Conservation (phyloP, 1,284 basidiomycete species). For the Melampsora americana region DNA sequence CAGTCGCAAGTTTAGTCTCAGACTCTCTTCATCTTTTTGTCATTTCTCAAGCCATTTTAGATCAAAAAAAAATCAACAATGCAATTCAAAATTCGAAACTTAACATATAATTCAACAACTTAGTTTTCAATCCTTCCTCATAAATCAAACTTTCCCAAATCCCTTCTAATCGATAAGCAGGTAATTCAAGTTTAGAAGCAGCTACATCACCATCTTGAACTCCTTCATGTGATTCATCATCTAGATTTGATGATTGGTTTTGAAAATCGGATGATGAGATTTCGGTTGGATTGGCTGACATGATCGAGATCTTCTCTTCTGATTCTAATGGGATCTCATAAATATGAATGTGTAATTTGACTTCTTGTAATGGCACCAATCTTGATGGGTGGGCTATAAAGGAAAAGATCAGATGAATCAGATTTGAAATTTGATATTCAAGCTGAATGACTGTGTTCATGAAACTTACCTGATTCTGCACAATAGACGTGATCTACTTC, state of each 20-base stretch:
- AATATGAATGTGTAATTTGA: conserved; percentile 65
- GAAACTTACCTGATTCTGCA: conserved; percentile 32
- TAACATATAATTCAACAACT: conserved; percentile 39
- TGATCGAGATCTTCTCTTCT: conserved; percentile 58
- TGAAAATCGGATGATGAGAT: conserved; percentile 6
- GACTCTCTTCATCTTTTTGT: background rate
- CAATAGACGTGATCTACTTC: conserved; percentile 36
- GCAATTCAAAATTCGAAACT: background rate
- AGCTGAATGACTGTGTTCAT: background rate
- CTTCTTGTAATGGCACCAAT: conserved; percentile 10
- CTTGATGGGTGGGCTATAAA: conserved; percentile 3
- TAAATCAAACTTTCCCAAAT: conserved; percentile 43
- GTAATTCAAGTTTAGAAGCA: conserved; percentile 86
- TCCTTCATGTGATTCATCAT: conserved; percentile 26
- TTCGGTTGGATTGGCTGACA: conserved; percentile 73
- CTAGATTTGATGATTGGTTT: background rate
- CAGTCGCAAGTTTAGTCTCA: background rate
- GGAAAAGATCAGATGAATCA: background rate
- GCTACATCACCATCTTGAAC: conserved; percentile 23
- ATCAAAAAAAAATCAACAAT: background rate
- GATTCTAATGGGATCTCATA: conserved; percentile 68
- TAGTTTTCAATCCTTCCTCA: conserved; percentile 39
- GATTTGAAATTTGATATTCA: background rate
- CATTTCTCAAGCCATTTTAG: conserved; percentile 38
- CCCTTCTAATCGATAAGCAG: conserved; percentile 49